phyloP scores from a whole-genome alignment of 345 rosid species.

The Trapa incisa region DNA sequence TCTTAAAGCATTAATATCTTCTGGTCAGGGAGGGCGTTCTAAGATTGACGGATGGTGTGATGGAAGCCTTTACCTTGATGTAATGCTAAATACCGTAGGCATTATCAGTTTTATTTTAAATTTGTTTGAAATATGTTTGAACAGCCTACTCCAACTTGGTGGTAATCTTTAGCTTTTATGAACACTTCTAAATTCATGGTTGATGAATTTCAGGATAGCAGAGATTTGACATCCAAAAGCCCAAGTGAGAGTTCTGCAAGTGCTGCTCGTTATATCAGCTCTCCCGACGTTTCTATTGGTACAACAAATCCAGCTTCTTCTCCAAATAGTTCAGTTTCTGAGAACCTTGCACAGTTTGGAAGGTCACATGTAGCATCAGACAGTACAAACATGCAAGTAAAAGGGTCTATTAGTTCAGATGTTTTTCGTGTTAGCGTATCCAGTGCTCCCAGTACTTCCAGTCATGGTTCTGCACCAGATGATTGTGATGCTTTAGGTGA shows the following conservation, averaged over 20 bases:
- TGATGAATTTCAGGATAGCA: conserved; percentile 54
- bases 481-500: conserved; percentile 96
- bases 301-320: conserved; percentile 35
- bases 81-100: conserved; percentile 21
- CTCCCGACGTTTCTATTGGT: conserved; percentile 48
- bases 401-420: conserved; percentile 65
- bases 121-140: not conserved
- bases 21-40: conserved; percentile 80
- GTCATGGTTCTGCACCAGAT: conserved; percentile 95
- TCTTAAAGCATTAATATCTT: conserved; percentile 56
- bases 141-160: not conserved
- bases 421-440: conserved; percentile 93
- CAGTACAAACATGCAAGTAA: conserved; percentile 69
- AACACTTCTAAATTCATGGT: conserved; percentile 7
- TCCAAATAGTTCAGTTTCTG: conserved; percentile 42
- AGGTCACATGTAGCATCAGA: conserved; percentile 83
- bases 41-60: conserved; percentile 94
- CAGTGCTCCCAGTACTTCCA: conserved; percentile 86
- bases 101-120: not conserved
- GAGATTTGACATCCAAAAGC: conserved; percentile 78
- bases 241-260: conserved; percentile 79
- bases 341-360: conserved; percentile 53
- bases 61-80: conserved; percentile 74
- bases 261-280: conserved; percentile 49
- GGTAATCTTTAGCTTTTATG: not conserved